Base-by-base conservation (phyloP, 2,329 filamentous ascomycete species). In the Cytospora leucostoma region DNA sequence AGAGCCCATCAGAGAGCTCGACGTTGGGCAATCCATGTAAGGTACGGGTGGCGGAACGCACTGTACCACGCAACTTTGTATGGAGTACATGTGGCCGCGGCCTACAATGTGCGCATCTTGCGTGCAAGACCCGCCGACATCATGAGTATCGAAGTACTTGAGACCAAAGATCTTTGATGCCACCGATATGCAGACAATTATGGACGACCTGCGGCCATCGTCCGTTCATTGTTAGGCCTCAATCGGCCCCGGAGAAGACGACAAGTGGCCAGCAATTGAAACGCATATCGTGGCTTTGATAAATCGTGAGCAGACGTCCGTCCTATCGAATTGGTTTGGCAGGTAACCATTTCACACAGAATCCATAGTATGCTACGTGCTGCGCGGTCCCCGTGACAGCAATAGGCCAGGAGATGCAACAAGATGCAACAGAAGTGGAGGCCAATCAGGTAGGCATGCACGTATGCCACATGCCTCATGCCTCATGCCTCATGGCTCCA, bases 401-500 rank as follows among this genome's bases (percentile, higher is more conserved):
- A 59, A 65, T 54, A 65, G 62, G 62, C 59, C 59, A 59, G 59
- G 50, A 44, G 27, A 27, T 27, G 27, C 27, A 27, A 27, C 27
- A 49, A 52, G 33, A 47, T 52, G 56, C 62, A 55, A 64, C 64
- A 62, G 59, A 62, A 66, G 64, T 56, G 57, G 66, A 68, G 66
- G 68, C 67, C 68, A 68, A 67, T 68, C 47, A 47, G 44, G 44
- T 47, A 47, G n/a, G n/a, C 21, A 47, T 47, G 44, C 44, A 47
- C 44, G 10, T 47, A 65, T 66, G 68, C 67, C 61, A 68, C 66
- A 67, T 67, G 53, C 63, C 56, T 61, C 27, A 62, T 19, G n/a
- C 19, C 38, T 44, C 12, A 15, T 38, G 15, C 12, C 37, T 15
- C 37, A 13, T 38, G 37, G 37, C 3, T 13, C 12, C 27, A 27